Conservation (phyloP, 2,329 filamentous ascomycete genomes). For the Botrytis pseudocinerea region DNA sequence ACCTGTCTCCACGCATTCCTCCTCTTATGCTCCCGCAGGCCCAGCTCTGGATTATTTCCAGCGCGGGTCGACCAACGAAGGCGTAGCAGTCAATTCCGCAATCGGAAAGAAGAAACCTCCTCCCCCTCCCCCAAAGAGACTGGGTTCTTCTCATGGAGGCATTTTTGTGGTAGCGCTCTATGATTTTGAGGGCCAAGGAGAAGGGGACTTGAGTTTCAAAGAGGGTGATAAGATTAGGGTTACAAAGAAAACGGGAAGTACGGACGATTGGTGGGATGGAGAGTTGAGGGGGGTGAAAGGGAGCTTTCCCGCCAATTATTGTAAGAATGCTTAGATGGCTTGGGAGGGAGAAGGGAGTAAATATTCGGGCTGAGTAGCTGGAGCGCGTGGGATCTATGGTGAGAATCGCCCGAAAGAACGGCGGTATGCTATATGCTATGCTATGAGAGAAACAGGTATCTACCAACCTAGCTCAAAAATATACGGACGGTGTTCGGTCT, state of each 20-base stretch:
- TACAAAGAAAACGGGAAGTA: constrained; percentile 74
- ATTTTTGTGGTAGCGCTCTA: constrained; percentile 66
- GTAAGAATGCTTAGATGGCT: constrained; percentile 45
- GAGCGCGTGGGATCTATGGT: neutral
- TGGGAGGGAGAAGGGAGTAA: no score
- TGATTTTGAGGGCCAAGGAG: constrained; percentile 68
- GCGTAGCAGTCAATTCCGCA: constrained; percentile 46
- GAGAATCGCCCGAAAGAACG: neutral
- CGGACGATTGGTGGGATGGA: constrained; percentile 87
- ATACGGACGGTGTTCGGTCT: neutral
- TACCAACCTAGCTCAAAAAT: neutral
- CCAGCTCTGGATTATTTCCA: constrained; percentile 40
- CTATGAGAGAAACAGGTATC: neutral
- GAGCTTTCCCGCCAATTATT: constrained; percentile 84
- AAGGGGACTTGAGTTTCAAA: constrained; percentile 70
- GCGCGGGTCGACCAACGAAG: constrained; percentile 31
- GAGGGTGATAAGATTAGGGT: constrained; percentile 79
- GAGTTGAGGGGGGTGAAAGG: constrained; percentile 69
- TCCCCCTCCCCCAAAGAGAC: constrained; percentile 64
- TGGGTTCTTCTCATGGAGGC: constrained; percentile 48
- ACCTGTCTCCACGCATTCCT: constrained; percentile 34
- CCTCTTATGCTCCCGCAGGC: constrained; percentile 36
- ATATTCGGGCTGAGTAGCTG: neutral
- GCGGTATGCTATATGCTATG: neutral
- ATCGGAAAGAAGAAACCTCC: constrained; percentile 69